Conservation (phyloP, 1,284 basidiomycete species). For the Pyrrhoderma noxium region DNA sequence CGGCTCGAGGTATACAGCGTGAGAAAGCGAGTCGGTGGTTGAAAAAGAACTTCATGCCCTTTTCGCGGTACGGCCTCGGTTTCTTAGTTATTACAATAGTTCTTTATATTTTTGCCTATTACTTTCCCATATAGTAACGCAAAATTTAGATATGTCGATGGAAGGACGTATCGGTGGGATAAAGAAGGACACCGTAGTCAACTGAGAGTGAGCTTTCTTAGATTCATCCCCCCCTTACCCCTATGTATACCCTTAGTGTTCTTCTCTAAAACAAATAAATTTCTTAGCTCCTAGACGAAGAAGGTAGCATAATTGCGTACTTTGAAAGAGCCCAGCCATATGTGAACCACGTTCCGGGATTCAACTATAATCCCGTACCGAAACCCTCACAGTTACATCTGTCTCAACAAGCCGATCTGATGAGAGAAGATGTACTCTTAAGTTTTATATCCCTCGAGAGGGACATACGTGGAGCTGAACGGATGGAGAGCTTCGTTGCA, state of each 20-base stretch:
- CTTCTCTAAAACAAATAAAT: background rate
- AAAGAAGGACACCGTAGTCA: constrained; percentile 7
- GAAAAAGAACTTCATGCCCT: constrained; percentile 10
- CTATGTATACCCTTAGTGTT: background rate
- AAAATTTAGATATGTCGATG: constrained; percentile 5
- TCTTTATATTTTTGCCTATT: background rate
- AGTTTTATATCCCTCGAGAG: constrained; percentile 13
- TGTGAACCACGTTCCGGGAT: constrained; percentile 7
- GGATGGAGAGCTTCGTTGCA: background rate
- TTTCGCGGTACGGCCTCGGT: background rate
- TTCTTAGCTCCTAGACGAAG: constrained; percentile 5
- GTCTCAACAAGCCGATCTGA: background rate
- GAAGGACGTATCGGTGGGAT: constrained; percentile 9
- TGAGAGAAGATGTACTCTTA: constrained; percentile 8
- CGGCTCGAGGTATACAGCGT: background rate
- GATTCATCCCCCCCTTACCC: background rate
- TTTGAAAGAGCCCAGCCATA: constrained; percentile 12
- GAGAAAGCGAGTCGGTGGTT: constrained; percentile 8
- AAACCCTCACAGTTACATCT: constrained; percentile 9
- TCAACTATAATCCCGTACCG: constrained; percentile 9
- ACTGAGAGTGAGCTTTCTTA: background rate
- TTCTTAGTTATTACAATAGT: background rate
- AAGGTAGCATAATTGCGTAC: constrained; percentile 4
- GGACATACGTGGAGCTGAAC: constrained; percentile 1
- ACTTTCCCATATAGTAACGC: background rate